Evolutionary conservation across 192 early-diverging fungal genomes (phyloP).

Genomic region (Backusella australiensis): DNA sequence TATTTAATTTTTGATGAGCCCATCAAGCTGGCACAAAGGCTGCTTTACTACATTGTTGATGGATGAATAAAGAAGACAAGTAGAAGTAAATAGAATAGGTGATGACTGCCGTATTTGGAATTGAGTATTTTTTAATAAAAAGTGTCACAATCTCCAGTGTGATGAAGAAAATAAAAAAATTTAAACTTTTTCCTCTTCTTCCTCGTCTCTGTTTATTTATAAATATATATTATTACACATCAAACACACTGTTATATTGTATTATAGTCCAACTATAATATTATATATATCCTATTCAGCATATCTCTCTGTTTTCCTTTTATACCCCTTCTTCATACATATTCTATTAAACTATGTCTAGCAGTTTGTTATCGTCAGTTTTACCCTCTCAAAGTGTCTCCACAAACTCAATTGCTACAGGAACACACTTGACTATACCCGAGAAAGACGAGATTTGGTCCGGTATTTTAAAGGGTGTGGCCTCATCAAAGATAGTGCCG

Average conservation of each 20-base stretch:
- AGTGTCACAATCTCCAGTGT: background rate
- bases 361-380: constrained; percentile 12
- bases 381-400: constrained; percentile 15
- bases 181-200: background rate
- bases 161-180: background rate
- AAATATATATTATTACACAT: too few species aligned
- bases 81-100: too few species aligned
- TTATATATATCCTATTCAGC: too few species aligned
- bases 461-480: constrained; percentile 71
- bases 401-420: background rate
- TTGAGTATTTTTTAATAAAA: background rate
- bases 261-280: too few species aligned
- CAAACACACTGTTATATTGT: too few species aligned
- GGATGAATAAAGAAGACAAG: too few species aligned
- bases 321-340: background rate
- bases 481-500: constrained; percentile 71
- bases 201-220: background rate
- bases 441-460: constrained; percentile 71
- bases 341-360: background rate
- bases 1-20: too few species aligned
- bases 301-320: background rate
- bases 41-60: too few species aligned
- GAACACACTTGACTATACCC: background rate
- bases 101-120: background rate
- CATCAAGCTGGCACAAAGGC: too few species aligned